Evolutionary conservation across 2,329 filamentous ascomycete species (phyloP), one percentile per base, ranked within the genome.

Genomic region (Pseudomassariella vexata): DNA sequence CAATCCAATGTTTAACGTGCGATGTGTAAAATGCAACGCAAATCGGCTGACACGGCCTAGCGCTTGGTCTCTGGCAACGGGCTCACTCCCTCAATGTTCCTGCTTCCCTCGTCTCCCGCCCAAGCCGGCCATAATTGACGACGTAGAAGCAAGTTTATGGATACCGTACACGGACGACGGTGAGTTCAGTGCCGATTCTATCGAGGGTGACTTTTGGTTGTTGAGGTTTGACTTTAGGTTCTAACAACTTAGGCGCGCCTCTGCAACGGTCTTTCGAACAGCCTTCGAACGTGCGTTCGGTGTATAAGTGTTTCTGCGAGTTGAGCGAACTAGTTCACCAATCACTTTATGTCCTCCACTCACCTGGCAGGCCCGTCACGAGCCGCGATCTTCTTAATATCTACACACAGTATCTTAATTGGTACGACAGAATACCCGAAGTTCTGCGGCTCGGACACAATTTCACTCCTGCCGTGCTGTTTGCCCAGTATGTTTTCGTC

Each of bases 271-370:
- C 71, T 3, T 75, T 65, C 44, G 65, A 76, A 39, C 79, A 81
- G 42, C 74, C 76, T 0, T 82, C 74, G 3, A 82, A 84, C 38
- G 78, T 85, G 19, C 67, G 80, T 16, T 79, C 77, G 2, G 73
- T 82, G 5, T 80, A 76, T 50, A 78, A 75, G 53, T 75, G 79
- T 42, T 80, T 85, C 44, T 82, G 79, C 48, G 76, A 81, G 47
- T 67, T 88, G 30, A 85, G 79, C 40, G 81, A 86, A 55, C 70
- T 87, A 2, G 76, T 85, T 1, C 83, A 85, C 50, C 73, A 82
- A 44, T 81, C 79, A 19, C 65, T 85, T 14, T 82, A 81, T 48
- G 70, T 82, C 23, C 69, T 86, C n/a, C 82, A 85, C 49, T 79
- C 82, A 4, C 82, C 83, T 0, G 76, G 73, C 10, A 69, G 72